These are phyloP conservation scores for Gentiana straminea DNA, from an alignment of 257 asterid species.

Conservation along the genomic window DNA sequence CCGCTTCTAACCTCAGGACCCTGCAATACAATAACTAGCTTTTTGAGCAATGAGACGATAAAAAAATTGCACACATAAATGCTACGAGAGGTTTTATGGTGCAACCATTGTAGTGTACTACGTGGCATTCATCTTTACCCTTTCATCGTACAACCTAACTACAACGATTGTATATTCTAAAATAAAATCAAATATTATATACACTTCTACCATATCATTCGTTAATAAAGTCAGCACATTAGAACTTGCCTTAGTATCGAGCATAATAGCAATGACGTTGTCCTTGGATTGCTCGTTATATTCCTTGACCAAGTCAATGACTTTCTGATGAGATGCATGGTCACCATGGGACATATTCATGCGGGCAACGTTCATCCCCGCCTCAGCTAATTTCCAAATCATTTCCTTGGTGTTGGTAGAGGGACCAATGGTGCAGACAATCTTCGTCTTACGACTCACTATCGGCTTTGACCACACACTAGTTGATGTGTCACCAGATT, in stretches of 20 bases:
- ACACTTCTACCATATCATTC: not conserved
- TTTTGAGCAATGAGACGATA: too few relatives aligned
- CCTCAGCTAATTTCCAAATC: slow-evolving; percentile 99
- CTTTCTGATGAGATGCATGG: slow-evolving; percentile 95
- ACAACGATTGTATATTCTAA: too few relatives aligned
- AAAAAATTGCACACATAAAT: too few relatives aligned
- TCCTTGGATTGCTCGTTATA: slow-evolving; percentile 82
- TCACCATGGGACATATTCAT: slow-evolving; percentile 98
- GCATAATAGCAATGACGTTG: slow-evolving; percentile 97
- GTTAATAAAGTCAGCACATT: not conserved
- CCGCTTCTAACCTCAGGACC: slow-evolving; percentile 99
- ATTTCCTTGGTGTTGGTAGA: slow-evolving; percentile 82
- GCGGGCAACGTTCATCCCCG: slow-evolving; percentile 98
- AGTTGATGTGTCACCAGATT: slow-evolving; percentile 42
- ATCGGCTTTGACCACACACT: slow-evolving; percentile 68
- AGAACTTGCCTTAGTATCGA: slow-evolving; percentile 83
- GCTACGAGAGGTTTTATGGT: too few relatives aligned
- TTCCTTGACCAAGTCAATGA: slow-evolving; percentile 94
- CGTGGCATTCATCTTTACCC: too few relatives aligned
- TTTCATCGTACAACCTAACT: too few relatives aligned
- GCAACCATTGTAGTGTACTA: too few relatives aligned
- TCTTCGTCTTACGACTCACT: slow-evolving; percentile 89
- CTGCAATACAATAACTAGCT: slow-evolving; percentile 31
- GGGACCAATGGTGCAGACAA: slow-evolving; percentile 97
- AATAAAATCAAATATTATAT: too few relatives aligned